Evolutionary conservation across 2,329 filamentous ascomycete genomes (phyloP).

Genomic region (Phyllosticta citribraziliensis): DNA sequence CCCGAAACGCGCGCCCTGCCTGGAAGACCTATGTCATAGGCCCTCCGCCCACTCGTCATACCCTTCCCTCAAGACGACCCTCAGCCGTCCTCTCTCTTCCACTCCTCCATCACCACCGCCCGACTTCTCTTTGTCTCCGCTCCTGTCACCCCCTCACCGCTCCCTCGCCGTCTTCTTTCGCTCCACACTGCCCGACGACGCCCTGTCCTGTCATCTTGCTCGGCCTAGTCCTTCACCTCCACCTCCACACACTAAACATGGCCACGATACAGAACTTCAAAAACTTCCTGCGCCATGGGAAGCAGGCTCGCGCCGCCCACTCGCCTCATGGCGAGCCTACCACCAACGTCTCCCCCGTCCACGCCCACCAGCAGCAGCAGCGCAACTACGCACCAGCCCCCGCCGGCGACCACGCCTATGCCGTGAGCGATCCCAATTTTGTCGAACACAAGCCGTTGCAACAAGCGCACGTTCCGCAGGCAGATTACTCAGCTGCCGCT

Average conservation of each 20-base stretch:
- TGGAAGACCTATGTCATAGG: slow-evolving; percentile 7
- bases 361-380: slow-evolving; percentile 48
- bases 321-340: slow-evolving; percentile 50
- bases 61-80: background rate
- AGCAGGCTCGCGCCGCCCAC: slow-evolving; percentile 69
- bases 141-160: background rate
- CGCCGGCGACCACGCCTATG: slow-evolving; percentile 44
- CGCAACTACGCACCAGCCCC: slow-evolving; percentile 33
- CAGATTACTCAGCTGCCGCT: slow-evolving; percentile 53
- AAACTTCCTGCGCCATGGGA: slow-evolving; percentile 96
- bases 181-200: background rate
- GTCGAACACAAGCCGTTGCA: slow-evolving; percentile 47
- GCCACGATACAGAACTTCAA: slow-evolving; percentile 87
- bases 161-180: background rate
- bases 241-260: slow-evolving; percentile 34
- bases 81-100: background rate
- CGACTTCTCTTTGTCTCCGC: background rate
- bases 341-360: slow-evolving; percentile 53
- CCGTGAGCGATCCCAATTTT: slow-evolving; percentile 51
- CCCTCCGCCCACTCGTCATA: slow-evolving; percentile 3
- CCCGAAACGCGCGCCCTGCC: slow-evolving; percentile 1
- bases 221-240: background rate
- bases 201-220: background rate
- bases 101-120: background rate
- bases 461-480: slow-evolving; percentile 39